Evolutionary conservation across 495 filamentous ascomycete species (phyloP), one percentile per base, ranked within the genome.

Genomic region (Staphylotrichum tortipilum): DNA sequence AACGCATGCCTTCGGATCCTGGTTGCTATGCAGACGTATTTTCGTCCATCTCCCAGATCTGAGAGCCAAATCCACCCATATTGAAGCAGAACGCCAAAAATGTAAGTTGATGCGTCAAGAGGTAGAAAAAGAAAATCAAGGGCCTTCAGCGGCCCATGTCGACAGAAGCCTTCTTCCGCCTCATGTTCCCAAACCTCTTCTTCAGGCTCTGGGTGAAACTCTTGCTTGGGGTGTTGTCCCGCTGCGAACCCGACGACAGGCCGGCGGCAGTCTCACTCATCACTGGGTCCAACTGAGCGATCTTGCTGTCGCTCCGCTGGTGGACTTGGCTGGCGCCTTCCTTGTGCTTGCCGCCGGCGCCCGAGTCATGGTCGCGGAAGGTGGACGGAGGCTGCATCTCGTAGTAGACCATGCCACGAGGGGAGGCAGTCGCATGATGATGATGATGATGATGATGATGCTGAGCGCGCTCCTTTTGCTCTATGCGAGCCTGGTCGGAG

Each of bases 401-500:
- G 43, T 67, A 72, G 2, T 30, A 60, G 0, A 45, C 46, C 1
- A 44, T 54, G 5, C 38, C 47, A 19, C 43, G 46, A 4, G 39
- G 17, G 7, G 22, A 35, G 7, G 46, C 7, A 8, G 18, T 31
- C n/a, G 41, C 33, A 15, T 14, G 19, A n/a, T n/a, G n/a, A n/a
- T n/a, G n/a, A n/a, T n/a, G n/a, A n/a, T n/a, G n/a, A n/a, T n/a
- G n/a, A n/a, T n/a, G n/a, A n/a, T n/a, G n/a, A 8, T 38, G 46
- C 29, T 53, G 63, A 44, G 35, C 56, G 24, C 45, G 50, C 9
- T 41, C 54, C 51, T 59, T 59, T 8, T 37, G 46, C 29, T 53
- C 4, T 10, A 26, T 9, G 2, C 1, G 7, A 14, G 26, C 22
- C 47, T 79, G 72, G 53, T 88, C 86, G 41, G 83, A 68, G 14